phyloP scores from a whole-genome alignment of 1,284 basidiomycete species.

The Marasmius fiardii region DNA sequence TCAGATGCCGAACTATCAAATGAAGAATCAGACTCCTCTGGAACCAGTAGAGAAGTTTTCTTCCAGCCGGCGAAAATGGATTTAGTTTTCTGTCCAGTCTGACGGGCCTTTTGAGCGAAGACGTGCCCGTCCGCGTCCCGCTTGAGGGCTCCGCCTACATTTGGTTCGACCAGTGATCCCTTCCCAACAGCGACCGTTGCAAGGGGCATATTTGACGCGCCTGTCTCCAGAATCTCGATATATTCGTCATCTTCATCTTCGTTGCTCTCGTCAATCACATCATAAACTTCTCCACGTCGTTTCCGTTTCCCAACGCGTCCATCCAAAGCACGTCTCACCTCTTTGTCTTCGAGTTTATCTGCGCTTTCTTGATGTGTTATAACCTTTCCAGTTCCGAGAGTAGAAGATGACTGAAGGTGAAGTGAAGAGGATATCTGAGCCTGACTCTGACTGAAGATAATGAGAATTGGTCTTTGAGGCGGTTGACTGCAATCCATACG shows the following conservation, averaged over 20 bases:
- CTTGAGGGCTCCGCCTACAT: conserved; percentile 57
- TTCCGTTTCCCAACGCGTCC: conserved; percentile 46
- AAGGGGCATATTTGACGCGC: neutral
- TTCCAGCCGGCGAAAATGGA: conserved; percentile 41
- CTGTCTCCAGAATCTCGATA: conserved; percentile 33
- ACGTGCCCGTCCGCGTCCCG: conserved; percentile 56
- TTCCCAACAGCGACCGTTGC: neutral
- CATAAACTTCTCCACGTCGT: conserved; percentile 33
- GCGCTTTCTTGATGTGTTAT: conserved; percentile 57
- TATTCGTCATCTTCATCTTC: conserved; percentile 27
- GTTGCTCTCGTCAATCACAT: conserved; percentile 20
- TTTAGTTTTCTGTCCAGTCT: conserved; percentile 37
- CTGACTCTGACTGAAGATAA: conserved; percentile 64
- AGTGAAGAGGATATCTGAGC: conserved; percentile 55
- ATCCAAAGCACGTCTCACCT: conserved; percentile 50
- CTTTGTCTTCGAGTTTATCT: conserved; percentile 58
- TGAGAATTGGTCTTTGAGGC: conserved; percentile 16
- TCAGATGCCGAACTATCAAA: conserved; percentile 77
- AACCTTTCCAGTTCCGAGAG: conserved; percentile 68
- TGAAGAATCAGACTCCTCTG: conserved; percentile 51
- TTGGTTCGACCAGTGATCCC: conserved; percentile 11
- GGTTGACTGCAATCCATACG: conserved; percentile 44
- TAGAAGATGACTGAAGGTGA: conserved; percentile 71
- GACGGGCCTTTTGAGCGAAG: conserved; percentile 43
- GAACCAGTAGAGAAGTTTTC: conserved; percentile 13